Evolutionary conservation across 139 green algal genomes (phyloP).

Genomic region (Astrephomene gubernaculifera): DNA sequence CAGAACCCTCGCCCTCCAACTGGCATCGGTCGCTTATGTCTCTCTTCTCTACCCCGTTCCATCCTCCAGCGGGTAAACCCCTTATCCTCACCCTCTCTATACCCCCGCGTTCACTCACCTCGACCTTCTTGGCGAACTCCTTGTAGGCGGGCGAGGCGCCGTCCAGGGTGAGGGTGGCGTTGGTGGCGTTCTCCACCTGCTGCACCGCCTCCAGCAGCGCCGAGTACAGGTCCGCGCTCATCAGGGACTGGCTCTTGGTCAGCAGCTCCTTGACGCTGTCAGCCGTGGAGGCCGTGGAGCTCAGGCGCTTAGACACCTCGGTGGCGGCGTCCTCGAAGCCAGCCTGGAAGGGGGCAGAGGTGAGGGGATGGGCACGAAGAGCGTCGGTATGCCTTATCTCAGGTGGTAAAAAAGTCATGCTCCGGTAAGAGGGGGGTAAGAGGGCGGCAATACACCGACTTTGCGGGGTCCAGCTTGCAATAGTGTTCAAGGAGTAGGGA

Average conservation of each 20-base stretch:
- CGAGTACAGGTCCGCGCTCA: conserved; percentile 54
- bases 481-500: background rate
- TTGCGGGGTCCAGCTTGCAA: background rate
- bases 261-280: conserved; percentile 66
- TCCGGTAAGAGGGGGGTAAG: too few species aligned
- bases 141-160: conserved; percentile 63
- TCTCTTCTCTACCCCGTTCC: too few species aligned
- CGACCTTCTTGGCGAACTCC: conserved; percentile 68
- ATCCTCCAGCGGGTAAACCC: too few species aligned
- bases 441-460: background rate
- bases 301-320: conserved; percentile 63
- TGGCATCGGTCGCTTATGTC: too few species aligned
- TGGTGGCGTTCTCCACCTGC: conserved; percentile 58
- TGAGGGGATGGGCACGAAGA: background rate
- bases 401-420: too few species aligned
- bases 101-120: too few species aligned
- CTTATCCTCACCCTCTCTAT: too few species aligned
- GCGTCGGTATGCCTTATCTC: too few species aligned
- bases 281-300: conserved; percentile 31
- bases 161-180: conserved; percentile 53
- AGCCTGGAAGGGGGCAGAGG: conserved; percentile 46
- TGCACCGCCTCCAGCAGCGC: conserved; percentile 60
- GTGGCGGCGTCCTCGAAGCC: conserved; percentile 57
- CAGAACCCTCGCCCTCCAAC: too few species aligned
- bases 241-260: conserved; percentile 41